phyloP scores from a whole-genome alignment of 73 alveolate species.

The Paramecium sonneborni region DNA sequence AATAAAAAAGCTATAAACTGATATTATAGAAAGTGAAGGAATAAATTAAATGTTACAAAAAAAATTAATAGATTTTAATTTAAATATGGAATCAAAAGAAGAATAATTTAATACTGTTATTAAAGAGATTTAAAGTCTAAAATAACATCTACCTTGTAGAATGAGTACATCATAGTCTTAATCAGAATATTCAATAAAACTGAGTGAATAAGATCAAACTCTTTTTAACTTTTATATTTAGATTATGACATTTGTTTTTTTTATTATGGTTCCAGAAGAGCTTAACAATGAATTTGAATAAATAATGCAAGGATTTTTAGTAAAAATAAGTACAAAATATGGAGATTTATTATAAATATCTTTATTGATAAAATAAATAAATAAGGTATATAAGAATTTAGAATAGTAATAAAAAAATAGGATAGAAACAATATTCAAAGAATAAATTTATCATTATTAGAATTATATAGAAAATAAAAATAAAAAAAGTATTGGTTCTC shows the following conservation, averaged over 20 bases:
- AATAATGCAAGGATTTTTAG: neutral
- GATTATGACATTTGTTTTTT: neutral
- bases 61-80: neutral
- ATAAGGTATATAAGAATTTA: neutral
- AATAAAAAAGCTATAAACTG: neutral
- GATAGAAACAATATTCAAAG: neutral
- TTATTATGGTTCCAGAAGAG: conserved; percentile 1
- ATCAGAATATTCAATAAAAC: neutral
- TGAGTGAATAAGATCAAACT: neutral
- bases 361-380: neutral
- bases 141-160: neutral
- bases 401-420: neutral
- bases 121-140: conserved; percentile 1
- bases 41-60: conserved; percentile 12
- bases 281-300: neutral
- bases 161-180: neutral
- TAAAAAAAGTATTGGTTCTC: neutral
- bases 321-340: neutral
- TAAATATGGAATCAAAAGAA: conserved; percentile 25
- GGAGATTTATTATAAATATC: neutral
- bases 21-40: neutral
- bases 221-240: neutral
- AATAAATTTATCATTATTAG: neutral
- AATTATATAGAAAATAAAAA: neutral
- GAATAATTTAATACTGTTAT: neutral